Percentiles rank a stretch among this genome's conserved stretches.
Evolutionary conservation across 345 rosid species (phyloP).

Genomic region (Ailanthus altissimus): DNA sequence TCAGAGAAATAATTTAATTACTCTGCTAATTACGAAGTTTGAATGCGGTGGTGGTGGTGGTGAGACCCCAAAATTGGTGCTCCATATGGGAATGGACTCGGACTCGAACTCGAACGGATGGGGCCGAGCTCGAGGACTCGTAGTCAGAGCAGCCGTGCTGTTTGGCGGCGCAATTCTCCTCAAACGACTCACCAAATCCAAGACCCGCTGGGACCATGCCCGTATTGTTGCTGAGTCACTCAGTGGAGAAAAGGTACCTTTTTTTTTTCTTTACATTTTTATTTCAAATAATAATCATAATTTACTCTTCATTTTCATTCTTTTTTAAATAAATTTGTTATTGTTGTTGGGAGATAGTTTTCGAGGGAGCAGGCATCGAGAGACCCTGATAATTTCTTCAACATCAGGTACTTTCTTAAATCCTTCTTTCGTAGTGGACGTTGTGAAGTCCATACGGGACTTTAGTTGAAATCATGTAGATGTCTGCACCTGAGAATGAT

Average conservation of each 20-base stretch:
- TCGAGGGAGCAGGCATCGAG: conserved; percentile 86
- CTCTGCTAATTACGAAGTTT: background rate
- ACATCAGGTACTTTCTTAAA: conserved; percentile 54
- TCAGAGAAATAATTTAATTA: background rate
- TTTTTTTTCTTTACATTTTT: too few relatives aligned
- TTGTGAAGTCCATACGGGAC: too few relatives aligned
- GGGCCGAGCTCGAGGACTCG: conserved; percentile 72
- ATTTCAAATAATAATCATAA: background rate
- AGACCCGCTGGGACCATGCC: conserved; percentile 92
- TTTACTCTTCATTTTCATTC: background rate
- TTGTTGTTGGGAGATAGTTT: conserved; percentile 43
- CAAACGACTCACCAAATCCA: conserved; percentile 84
- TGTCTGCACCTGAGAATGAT: too few relatives aligned
- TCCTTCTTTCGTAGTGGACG: too few relatives aligned
- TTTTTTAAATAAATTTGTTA: background rate
- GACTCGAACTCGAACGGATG: conserved; percentile 64
- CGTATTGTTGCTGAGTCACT: conserved; percentile 77
- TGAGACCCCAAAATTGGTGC: background rate
- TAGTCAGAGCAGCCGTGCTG: conserved; percentile 65
- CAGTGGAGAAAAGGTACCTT: conserved; percentile 69
- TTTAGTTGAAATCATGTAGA: too few relatives aligned
- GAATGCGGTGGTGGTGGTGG: conserved; percentile 15
- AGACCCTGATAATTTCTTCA: conserved; percentile 89
- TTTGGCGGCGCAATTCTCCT: conserved; percentile 81
- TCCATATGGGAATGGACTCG: conserved; percentile 37